Conservation (phyloP, 2,329 filamentous ascomycete genomes). For the Pezicula radicicola region DNA sequence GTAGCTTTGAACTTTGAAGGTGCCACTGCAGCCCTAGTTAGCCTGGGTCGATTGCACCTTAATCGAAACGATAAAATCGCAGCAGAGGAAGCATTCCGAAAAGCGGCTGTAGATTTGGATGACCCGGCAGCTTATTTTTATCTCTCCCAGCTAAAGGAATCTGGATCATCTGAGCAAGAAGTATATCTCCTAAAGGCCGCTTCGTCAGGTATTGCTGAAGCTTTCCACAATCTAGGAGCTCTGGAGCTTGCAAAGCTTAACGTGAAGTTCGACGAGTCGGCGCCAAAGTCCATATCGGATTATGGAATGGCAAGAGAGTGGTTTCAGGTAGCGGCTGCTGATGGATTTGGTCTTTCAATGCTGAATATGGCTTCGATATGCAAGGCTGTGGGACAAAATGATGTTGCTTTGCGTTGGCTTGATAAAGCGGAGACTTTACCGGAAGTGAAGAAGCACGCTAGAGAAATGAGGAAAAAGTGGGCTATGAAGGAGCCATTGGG, state of each 20-base stretch:
- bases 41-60: slow-evolving; percentile 18
- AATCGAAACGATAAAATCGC: slow-evolving; percentile 9
- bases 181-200: slow-evolving; percentile 27
- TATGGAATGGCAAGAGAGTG: slow-evolving; percentile 27
- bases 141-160: slow-evolving; percentile 18
- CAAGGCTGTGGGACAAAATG: slow-evolving; percentile 14
- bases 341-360: slow-evolving; percentile 23
- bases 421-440: slow-evolving; percentile 12
- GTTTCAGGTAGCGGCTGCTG: slow-evolving; percentile 22
- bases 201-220: slow-evolving; percentile 23
- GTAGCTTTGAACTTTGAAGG: slow-evolving; percentile 19
- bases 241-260: slow-evolving; percentile 18
- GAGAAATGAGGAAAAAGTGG: background rate
- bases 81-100: slow-evolving; percentile 21
- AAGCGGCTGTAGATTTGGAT: slow-evolving; percentile 26
- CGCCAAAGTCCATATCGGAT: slow-evolving; percentile 9
- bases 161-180: slow-evolving; percentile 14
- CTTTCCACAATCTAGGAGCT: slow-evolving; percentile 25
- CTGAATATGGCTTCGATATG: slow-evolving; percentile 24
- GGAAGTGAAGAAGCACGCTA: slow-evolving; percentile 9
- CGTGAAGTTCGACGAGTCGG: background rate
- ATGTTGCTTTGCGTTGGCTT: slow-evolving; percentile 19
- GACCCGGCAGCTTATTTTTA: slow-evolving; percentile 26
- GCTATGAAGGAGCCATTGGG: too few species aligned
- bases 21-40: slow-evolving; percentile 21